Conservation (phyloP, 2,329 filamentous ascomycete species). For the Colletotrichum tropicicola region DNA sequence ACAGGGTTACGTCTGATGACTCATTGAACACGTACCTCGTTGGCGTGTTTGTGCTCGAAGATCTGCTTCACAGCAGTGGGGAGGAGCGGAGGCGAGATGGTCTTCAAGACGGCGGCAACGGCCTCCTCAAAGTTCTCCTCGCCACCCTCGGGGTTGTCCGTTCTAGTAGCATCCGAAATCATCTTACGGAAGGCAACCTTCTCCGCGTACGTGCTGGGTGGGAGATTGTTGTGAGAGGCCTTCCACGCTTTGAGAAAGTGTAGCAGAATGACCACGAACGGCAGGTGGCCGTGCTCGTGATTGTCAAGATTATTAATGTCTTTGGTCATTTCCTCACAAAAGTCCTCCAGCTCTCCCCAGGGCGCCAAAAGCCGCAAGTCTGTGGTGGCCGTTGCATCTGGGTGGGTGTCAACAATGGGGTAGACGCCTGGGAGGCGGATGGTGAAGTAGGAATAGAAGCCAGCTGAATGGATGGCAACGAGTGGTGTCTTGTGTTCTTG, state of each 20-base stretch:
- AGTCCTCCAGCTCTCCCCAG: slow-evolving; percentile 82
- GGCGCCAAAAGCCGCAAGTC: slow-evolving; percentile 86
- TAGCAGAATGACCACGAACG: slow-evolving; percentile 84
- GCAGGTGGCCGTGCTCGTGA: slow-evolving; percentile 91
- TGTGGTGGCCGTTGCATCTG: slow-evolving; percentile 83
- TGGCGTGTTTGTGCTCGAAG: slow-evolving; percentile 70
- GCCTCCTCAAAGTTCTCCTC: slow-evolving; percentile 99
- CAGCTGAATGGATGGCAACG: slow-evolving; percentile 86
- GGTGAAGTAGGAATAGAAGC: slow-evolving; percentile 92
- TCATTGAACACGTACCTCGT: slow-evolving; percentile 62
- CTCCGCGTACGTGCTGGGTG: slow-evolving; percentile 81
- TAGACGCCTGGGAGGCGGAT: slow-evolving; percentile 81
- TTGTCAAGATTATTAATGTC: slow-evolving; percentile 75
- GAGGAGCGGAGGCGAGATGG: slow-evolving; percentile 75
- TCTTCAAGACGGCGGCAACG: slow-evolving; percentile 85
- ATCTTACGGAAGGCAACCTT: slow-evolving; percentile 83
- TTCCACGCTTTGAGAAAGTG: slow-evolving; percentile 88
- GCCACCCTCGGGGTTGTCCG: slow-evolving; percentile 80
- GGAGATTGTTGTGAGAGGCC: slow-evolving; percentile 69
- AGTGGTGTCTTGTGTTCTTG: slow-evolving; percentile 73
- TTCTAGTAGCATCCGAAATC: slow-evolving; percentile 74
- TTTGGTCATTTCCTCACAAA: slow-evolving; percentile 72
- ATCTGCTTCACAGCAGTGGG: slow-evolving; percentile 78
- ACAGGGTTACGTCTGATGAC: slow-evolving; percentile 36
- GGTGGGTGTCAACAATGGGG: slow-evolving; percentile 95